Conservation (phyloP, 2,329 filamentous ascomycete genomes). For the Ilyonectria destructans region DNA sequence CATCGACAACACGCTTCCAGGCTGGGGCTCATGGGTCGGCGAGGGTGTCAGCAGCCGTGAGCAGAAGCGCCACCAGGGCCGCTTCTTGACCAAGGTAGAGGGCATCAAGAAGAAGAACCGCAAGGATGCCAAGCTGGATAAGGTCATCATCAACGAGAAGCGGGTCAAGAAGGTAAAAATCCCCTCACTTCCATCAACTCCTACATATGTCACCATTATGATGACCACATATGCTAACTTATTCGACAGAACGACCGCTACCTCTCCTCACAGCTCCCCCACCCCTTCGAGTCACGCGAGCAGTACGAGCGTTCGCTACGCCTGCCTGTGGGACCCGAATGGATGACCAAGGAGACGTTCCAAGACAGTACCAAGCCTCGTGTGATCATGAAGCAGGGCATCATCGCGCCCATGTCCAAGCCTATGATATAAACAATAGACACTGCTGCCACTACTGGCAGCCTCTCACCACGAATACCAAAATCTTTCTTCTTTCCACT, state of each 20-base stretch:
- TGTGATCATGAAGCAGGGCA: slow-evolving; percentile 90
- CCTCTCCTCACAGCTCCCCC: slow-evolving; percentile 86
- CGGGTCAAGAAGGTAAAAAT: slow-evolving; percentile 83
- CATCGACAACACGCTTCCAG: slow-evolving; percentile 87
- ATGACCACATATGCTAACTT: slow-evolving; percentile 20
- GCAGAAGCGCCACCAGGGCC: slow-evolving; percentile 74
- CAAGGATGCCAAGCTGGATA: slow-evolving; percentile 85
- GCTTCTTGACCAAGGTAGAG: slow-evolving; percentile 77
- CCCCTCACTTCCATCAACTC: not conserved
- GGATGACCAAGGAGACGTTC: slow-evolving; percentile 96
- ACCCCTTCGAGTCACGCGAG: slow-evolving; percentile 88
- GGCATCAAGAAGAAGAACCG: slow-evolving; percentile 84
- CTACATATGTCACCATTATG: not conserved
- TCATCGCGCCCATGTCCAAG: slow-evolving; percentile 90
- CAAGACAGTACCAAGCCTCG: slow-evolving; percentile 91
- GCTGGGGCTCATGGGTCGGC: slow-evolving; percentile 95
- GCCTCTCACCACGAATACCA: slow-evolving; percentile 25
- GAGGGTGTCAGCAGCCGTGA: slow-evolving; percentile 83
- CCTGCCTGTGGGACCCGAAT: slow-evolving; percentile 92
- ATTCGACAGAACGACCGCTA: slow-evolving; percentile 83
- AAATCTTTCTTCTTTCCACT: slow-evolving; percentile 22
- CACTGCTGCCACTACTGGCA: slow-evolving; percentile 7
- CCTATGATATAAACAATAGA: slow-evolving; percentile 64
- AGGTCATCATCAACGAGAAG: slow-evolving; percentile 95
- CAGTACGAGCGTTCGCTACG: slow-evolving; percentile 94